Percentiles rank a stretch among this genome's conserved stretches.
phyloP scores from a whole-genome alignment of 2,329 filamentous ascomycete species.

The Neopestalotiopsis clavispora region DNA sequence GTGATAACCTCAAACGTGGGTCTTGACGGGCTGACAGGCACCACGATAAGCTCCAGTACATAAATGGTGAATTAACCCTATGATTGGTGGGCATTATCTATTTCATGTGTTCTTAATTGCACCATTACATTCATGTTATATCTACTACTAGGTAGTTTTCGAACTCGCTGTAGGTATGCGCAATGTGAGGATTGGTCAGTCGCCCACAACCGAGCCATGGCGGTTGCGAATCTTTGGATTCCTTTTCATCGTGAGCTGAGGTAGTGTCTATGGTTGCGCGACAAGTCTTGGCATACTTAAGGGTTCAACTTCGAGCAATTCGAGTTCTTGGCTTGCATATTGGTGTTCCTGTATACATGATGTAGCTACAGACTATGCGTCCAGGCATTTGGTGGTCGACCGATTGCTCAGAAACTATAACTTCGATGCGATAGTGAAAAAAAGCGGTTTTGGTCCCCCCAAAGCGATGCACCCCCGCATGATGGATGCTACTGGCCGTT shows the following conservation, averaged over 20 bases:
- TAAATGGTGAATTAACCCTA: not conserved
- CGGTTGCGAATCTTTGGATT: no score
- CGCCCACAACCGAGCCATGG: no score
- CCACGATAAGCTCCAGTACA: not conserved
- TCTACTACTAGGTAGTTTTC: no score
- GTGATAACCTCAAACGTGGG: slow-evolving; percentile 1
- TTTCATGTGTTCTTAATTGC: not conserved
- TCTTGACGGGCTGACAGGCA: not conserved
- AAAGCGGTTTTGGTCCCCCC: not conserved
- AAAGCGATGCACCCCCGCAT: not conserved
- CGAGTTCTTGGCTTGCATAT: not conserved
- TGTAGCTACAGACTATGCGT: not conserved
- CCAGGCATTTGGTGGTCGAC: not conserved
- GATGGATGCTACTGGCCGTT: not conserved
- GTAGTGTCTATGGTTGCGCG: not conserved
- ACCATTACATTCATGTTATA: no score
- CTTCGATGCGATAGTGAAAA: not conserved
- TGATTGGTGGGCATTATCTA: not conserved
- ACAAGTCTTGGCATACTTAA: not conserved
- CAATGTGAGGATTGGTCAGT: no score
- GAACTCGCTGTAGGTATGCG: no score
- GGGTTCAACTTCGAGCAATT: not conserved
- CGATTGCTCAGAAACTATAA: not conserved
- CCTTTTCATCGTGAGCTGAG: no score
- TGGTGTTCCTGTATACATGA: not conserved